Conservation (phyloP, 2,329 filamentous ascomycete species). For the Aureobasidium leucospermi region DNA sequence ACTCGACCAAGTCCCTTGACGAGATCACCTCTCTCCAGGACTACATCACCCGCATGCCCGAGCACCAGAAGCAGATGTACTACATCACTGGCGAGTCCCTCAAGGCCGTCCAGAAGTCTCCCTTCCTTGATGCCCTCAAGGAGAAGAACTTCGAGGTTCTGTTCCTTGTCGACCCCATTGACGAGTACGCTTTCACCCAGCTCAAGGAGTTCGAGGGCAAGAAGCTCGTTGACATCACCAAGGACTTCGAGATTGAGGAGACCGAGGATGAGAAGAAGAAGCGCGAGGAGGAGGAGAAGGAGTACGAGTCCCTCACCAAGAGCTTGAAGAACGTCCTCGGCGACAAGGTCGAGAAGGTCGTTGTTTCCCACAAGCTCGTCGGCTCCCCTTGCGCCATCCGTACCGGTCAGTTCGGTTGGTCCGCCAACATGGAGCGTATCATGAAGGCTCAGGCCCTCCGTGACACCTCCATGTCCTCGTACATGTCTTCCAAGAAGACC, state of each 20-base stretch:
- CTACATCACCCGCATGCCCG: slow-evolving; percentile 98
- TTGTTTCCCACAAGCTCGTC: slow-evolving; percentile 95
- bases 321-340: slow-evolving; percentile 97
- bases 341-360: slow-evolving; percentile 99
- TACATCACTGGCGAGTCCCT: slow-evolving; percentile 99
- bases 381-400: slow-evolving; percentile 96
- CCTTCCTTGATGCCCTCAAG: slow-evolving; percentile 97
- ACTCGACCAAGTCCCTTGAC: slow-evolving; percentile 97
- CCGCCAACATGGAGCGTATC: slow-evolving; percentile 99
- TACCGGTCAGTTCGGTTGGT: slow-evolving; percentile 99
- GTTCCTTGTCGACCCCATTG: slow-evolving; percentile 98
- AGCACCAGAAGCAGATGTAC: slow-evolving; percentile 99
- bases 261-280: slow-evolving; percentile 97
- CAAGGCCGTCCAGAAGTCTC: slow-evolving; percentile 96
- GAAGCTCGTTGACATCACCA: slow-evolving; percentile 99
- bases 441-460: slow-evolving; percentile 99
- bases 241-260: slow-evolving; percentile 99
- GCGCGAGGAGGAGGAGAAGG: slow-evolving; percentile 96
- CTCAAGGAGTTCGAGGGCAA: slow-evolving; percentile 99
- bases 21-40: slow-evolving; percentile 90
- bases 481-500: slow-evolving; percentile 99
- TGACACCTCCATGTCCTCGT: slow-evolving; percentile 98
- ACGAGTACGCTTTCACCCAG: slow-evolving; percentile 99
- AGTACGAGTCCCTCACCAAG: slow-evolving; percentile 92
- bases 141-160: slow-evolving; percentile 99